Conservation (phyloP, 108 stramenopile genomes). For the Fistulifera pelliculosa region DNA sequence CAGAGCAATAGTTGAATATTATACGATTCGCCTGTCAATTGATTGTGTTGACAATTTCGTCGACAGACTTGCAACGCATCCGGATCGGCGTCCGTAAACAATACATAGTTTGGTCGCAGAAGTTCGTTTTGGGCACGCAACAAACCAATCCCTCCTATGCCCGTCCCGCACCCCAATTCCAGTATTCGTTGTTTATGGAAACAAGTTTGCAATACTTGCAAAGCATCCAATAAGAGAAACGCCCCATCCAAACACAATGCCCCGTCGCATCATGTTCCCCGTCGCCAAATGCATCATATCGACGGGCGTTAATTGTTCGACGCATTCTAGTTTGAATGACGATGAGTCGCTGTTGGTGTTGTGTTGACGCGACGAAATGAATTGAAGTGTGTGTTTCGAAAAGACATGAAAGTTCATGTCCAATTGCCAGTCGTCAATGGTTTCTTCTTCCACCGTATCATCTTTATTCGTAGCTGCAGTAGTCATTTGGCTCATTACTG, state of each 20-base stretch:
- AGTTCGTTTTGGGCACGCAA: slow-evolving; percentile 1
- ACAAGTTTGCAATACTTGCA: not conserved
- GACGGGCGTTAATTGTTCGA: slow-evolving; percentile 35
- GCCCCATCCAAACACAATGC: slow-evolving; percentile 60
- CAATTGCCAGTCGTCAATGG: not conserved
- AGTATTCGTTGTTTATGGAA: slow-evolving; percentile 16
- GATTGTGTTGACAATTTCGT: slow-evolving; percentile 37
- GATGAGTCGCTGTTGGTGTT: no score
- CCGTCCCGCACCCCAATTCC: slow-evolving; percentile 63
- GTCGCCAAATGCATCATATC: slow-evolving; percentile 60
- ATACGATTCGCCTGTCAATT: not conserved
- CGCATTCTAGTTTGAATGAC: slow-evolving; percentile 6
- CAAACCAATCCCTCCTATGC: slow-evolving; percentile 41
- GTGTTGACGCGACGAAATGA: not conserved
- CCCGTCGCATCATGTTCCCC: slow-evolving; percentile 57
- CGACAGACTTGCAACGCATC: slow-evolving; percentile 37
- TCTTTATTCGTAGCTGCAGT: no score
- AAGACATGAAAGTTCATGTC: not conserved
- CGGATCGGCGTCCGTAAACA: slow-evolving; percentile 39
- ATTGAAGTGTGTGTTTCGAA: not conserved
- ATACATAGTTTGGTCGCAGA: slow-evolving; percentile 6
- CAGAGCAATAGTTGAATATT: slow-evolving; percentile 24
- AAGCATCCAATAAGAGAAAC: slow-evolving; percentile 19
- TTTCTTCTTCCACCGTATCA: no score
- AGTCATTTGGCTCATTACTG: no score